Evolutionary conservation across 352 stramenopile genomes (phyloP), one percentile per base, ranked within the genome.

Genomic region (Pseudoperonospora humuli): DNA sequence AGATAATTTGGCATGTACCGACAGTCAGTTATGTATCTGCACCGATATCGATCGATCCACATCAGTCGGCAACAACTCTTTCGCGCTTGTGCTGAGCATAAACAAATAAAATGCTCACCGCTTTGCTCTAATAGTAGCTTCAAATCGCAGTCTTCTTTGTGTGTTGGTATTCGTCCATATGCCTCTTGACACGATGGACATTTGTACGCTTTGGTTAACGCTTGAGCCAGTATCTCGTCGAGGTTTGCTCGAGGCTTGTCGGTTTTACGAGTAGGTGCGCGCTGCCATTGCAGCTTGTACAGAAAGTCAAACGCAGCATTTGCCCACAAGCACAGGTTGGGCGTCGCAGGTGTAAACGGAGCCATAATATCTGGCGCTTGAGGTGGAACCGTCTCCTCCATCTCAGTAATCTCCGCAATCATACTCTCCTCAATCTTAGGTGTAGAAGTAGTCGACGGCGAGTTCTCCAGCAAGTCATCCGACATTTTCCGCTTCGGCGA

Each of bases 221-320:
- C 45, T 37, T 60, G 59, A 3, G 51, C 33, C 25, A 75, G 44
- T 15, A 79, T 71, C 14, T 70, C 50, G 13, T 63, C 61, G 7
- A 75, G 37, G 9, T 62, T 65, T 11, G 35, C 50, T 23, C 55
- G 48, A 2, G 46, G 15, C n/a, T 47, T 48, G 10, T 50, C 40
- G 7, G 13, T 40, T 23, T 10, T 11, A 28, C 26, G 36, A 2
- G 53, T 31, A 20, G 45, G 14, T 9, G 53, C 41, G 14, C 60
- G 58, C 39, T 85, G 70, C 59, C 68, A 88, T 46, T 88, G 76
- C 34, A 88, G 37, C 5, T 75, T 67, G 31, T 73, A 63, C 7
- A 87, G 64, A 27, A 84, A 76, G 38, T 85, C 79, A 52, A 77
- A 87, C 25, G 75, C 75, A 10, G 72, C 75, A 35, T 87, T 87